Evolutionary conservation across 1,284 basidiomycete species (phyloP).

Genomic region (Prillingera fragicola): DNA sequence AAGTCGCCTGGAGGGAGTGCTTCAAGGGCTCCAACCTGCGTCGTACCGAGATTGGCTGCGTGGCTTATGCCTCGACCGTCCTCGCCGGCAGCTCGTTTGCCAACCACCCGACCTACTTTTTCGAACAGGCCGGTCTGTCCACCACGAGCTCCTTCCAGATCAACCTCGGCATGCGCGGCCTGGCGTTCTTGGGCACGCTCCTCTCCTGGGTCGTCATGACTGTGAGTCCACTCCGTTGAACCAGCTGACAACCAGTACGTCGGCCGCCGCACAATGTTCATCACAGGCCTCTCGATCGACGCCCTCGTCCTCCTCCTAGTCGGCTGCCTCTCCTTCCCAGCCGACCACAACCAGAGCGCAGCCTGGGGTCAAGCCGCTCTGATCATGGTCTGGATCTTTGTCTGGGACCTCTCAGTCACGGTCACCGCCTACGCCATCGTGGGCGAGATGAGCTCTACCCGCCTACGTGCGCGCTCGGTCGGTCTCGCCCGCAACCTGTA

Average conservation of each 20-base stretch:
- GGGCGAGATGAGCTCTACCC: background rate
- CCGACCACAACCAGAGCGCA: background rate
- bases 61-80: slow-evolving; percentile 43
- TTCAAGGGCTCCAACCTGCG: slow-evolving; percentile 48
- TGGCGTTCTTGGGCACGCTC: background rate
- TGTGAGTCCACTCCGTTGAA: background rate
- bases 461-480: background rate
- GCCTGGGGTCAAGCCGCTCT: background rate
- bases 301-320: background rate
- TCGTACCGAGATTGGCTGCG: slow-evolving; percentile 47
- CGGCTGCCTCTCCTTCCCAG: background rate
- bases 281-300: background rate
- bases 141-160: background rate
- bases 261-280: slow-evolving; percentile 3
- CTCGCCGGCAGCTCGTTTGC: slow-evolving; percentile 36
- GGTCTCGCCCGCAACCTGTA: background rate
- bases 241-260: background rate
- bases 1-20: background rate
- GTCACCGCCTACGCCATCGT: background rate
- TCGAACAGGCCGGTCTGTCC: slow-evolving; percentile 14
- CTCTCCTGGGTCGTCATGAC: background rate
- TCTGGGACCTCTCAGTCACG: background rate
- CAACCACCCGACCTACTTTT: slow-evolving; percentile 38
- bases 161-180: background rate
- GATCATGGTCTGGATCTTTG: background rate